Evolutionary conservation across 441 rosid genomes (phyloP).

Genomic region (Syzygium malaccense): DNA sequence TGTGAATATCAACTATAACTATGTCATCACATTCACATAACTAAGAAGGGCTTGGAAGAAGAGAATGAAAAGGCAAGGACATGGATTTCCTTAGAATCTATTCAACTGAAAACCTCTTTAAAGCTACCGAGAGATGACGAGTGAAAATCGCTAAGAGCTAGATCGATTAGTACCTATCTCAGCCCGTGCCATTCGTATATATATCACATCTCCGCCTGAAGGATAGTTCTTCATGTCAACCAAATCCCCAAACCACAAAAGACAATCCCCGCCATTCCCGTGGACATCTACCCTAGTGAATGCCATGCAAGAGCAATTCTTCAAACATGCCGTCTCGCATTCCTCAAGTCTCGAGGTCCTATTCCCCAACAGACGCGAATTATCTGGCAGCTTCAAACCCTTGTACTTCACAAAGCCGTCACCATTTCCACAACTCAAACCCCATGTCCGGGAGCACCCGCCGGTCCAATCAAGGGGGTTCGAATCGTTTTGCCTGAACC

Average conservation of each 20-base stretch:
- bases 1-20: not conserved
- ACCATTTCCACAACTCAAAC: not conserved
- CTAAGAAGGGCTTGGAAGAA: too few relatives aligned
- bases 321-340: not conserved
- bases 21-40: not conserved
- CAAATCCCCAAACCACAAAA: not conserved
- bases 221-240: constrained; percentile 12
- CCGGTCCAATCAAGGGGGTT: constrained; percentile 8
- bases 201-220: constrained; percentile 1
- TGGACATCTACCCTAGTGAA: not conserved
- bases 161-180: not conserved
- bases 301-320: constrained; percentile 12
- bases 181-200: constrained; percentile 4
- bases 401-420: constrained; percentile 8
- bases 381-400: constrained; percentile 3
- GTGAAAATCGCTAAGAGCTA: not conserved
- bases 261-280: constrained; percentile 6
- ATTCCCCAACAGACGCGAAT: not conserved
- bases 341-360: constrained; percentile 3
- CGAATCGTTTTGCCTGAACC: not conserved
- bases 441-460: constrained; percentile 1
- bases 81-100: not conserved
- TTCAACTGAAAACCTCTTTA: not conserved
- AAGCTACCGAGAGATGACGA: not conserved
- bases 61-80: not conserved